These are phyloP conservation scores for Kwoniella heveanensis DNA, from an alignment of 768 basidiomycete genomes.

Conservation along the genomic window DNA sequence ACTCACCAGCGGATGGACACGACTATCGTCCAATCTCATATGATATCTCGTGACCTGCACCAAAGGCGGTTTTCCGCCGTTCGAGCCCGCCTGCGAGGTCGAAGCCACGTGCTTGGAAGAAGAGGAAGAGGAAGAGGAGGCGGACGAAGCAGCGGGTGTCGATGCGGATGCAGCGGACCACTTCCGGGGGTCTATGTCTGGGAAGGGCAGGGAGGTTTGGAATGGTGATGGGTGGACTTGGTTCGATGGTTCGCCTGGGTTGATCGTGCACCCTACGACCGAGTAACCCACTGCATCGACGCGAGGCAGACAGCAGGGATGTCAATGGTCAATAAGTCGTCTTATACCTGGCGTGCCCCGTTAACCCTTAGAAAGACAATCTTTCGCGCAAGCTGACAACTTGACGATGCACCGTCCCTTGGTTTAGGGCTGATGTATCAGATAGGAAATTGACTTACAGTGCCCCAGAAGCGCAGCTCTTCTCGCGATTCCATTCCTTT, in stretches of 20 bases:
- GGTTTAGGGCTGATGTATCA: not conserved
- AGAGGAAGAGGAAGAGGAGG: conserved; percentile 7
- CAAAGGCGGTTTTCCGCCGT: conserved; percentile 23
- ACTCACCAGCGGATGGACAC: conserved; percentile 49
- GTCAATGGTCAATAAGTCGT: no score
- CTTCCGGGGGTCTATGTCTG: conserved; percentile 43
- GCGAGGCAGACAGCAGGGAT: no score
- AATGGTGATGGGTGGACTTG: conserved; percentile 44
- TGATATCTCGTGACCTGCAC: conserved; percentile 52
- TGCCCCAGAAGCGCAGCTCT: conserved; percentile 41
- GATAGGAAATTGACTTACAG: conserved; percentile 28
- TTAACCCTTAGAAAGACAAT: no score
- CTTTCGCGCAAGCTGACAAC: no score
- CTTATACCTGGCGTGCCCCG: no score
- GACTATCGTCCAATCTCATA: conserved; percentile 50
- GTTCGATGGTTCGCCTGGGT: conserved; percentile 28
- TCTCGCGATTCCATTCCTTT: conserved; percentile 36
- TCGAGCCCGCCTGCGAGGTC: not conserved
- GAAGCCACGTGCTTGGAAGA: not conserved
- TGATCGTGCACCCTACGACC: conserved; percentile 45
- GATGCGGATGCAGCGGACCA: conserved; percentile 5
- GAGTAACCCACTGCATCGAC: conserved; percentile 49
- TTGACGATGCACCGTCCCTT: no score
- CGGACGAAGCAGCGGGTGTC: not conserved
- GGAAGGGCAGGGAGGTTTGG: conserved; percentile 36